Percentiles rank a stretch among this genome's conserved stretches.
Conservation (phyloP, 179 eudicot species). For the Nepenthes alata region DNA sequence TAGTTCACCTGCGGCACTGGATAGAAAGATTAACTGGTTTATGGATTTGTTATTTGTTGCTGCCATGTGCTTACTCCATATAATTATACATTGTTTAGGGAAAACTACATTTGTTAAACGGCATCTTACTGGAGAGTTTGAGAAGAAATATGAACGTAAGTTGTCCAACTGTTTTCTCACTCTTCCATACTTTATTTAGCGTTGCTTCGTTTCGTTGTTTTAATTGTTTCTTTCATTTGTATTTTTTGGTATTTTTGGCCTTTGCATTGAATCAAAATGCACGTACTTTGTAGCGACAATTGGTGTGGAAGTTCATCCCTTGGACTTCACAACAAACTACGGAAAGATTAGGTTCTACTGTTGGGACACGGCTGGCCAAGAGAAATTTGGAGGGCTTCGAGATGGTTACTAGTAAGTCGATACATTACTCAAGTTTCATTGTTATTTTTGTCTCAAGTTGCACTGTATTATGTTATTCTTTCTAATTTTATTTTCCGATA, state of each 20-base stretch:
- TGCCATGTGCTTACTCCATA: too few species aligned
- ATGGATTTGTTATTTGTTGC: not conserved
- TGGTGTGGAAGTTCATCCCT: conserved; percentile 59
- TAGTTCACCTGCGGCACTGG: too few species aligned
- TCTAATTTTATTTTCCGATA: not conserved
- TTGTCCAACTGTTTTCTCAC: not conserved
- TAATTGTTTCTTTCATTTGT: not conserved
- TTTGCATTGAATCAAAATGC: too few species aligned
- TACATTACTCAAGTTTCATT: not conserved
- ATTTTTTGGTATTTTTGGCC: not conserved
- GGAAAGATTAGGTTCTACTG: conserved; percentile 47
- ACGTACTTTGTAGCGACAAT: conserved; percentile 33
- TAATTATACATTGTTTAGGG: conserved; percentile 12
- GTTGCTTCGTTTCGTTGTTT: not conserved
- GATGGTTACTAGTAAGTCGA: conserved; percentile 46
- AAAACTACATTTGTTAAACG: conserved; percentile 46
- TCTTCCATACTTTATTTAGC: not conserved
- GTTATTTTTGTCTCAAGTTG: not conserved
- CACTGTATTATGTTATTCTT: too few species aligned
- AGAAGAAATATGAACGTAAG: conserved; percentile 20
- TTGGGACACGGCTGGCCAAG: conserved; percentile 67
- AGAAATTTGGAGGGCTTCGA: conserved; percentile 48
- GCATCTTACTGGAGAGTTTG: conserved; percentile 43
- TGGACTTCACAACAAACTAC: conserved; percentile 47
- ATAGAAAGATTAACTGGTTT: too few species aligned